phyloP scores from a whole-genome alignment of 2,329 filamentous ascomycete genomes.

The Phialophora expanda region DNA sequence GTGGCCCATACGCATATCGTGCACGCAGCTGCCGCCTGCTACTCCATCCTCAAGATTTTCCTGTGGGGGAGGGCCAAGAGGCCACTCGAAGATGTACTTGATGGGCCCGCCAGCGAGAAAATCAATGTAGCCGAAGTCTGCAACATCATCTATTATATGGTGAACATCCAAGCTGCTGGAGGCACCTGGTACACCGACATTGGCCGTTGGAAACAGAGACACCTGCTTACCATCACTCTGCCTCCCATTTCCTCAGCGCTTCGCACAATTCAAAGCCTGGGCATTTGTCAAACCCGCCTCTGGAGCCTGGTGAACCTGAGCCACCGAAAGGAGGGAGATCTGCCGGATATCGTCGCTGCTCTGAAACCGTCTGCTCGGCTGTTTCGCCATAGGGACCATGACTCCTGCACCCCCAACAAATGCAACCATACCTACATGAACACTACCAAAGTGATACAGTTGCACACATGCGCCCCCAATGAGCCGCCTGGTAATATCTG shows the following conservation, averaged over 20 bases:
- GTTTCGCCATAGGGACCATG: not conserved
- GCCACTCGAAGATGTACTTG: not conserved
- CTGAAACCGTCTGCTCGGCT: not conserved
- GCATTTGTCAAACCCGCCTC: constrained; percentile 2
- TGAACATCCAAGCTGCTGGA: constrained; percentile 1
- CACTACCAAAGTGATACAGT: not conserved
- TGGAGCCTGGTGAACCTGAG: constrained; percentile 2
- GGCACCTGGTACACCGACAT: constrained; percentile 1
- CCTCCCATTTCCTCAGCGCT: constrained; percentile 3
- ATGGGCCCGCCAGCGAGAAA: constrained; percentile 2
- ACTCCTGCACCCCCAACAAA: not conserved
- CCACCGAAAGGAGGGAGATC: not conserved
- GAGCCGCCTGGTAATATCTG: not conserved
- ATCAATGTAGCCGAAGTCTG: constrained; percentile 1
- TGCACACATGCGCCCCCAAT: not conserved
- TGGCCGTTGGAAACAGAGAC: not conserved
- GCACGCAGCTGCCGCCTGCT: not conserved
- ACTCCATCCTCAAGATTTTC: constrained; percentile 1
- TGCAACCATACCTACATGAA: constrained; percentile 7
- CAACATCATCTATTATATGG: constrained; percentile 2
- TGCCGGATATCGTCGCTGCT: constrained; percentile 1
- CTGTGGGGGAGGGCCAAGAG: not conserved
- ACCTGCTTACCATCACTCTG: constrained; percentile 1
- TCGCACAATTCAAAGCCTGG: constrained; percentile 1
- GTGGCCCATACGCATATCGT: constrained; percentile 1